phyloP scores from a whole-genome alignment of 805 yeast genomes.

The Saccharomycopsis guyanensis region DNA sequence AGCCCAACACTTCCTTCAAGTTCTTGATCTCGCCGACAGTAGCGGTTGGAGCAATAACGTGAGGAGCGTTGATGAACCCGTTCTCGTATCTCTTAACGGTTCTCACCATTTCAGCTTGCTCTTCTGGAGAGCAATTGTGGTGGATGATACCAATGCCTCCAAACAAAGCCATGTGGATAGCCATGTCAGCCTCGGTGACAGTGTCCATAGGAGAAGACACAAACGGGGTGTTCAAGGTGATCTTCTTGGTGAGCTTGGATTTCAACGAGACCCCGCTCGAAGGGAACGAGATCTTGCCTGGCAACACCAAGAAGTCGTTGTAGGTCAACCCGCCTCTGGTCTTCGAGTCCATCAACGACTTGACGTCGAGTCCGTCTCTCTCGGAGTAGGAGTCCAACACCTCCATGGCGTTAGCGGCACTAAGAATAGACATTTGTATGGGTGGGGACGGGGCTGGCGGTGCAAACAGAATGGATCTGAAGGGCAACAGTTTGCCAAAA shows the following conservation, averaged over 20 bases:
- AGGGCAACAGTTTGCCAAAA: constrained; percentile 7
- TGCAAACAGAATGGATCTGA: neutral
- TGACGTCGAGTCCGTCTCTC: constrained; percentile 81
- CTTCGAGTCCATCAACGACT: constrained; percentile 81
- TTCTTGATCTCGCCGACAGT: constrained; percentile 77
- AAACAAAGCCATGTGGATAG: constrained; percentile 94
- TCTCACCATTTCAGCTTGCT: constrained; percentile 97
- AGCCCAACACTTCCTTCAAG: constrained; percentile 70
- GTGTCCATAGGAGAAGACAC: constrained; percentile 99
- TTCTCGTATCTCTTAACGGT: constrained; percentile 96
- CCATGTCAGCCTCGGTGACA: constrained; percentile 96
- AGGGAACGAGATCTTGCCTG: constrained; percentile 90
- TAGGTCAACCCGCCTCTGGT: constrained; percentile 94
- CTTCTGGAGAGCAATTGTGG: constrained; percentile 94
- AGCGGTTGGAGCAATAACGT: constrained; percentile 67
- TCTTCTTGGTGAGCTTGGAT: constrained; percentile 83
- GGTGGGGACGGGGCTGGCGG: neutral
- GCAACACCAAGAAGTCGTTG: constrained; percentile 91
- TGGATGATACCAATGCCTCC: constrained; percentile 99
- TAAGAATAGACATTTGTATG: constrained; percentile 27
- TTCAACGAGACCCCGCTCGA: constrained; percentile 72
- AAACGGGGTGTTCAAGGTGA: constrained; percentile 86
- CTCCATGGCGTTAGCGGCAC: constrained; percentile 56
- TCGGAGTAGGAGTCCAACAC: constrained; percentile 55
- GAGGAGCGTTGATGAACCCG: constrained; percentile 93